Conservation (phyloP, 106 monocot species). For the Dioscorea alata region DNA sequence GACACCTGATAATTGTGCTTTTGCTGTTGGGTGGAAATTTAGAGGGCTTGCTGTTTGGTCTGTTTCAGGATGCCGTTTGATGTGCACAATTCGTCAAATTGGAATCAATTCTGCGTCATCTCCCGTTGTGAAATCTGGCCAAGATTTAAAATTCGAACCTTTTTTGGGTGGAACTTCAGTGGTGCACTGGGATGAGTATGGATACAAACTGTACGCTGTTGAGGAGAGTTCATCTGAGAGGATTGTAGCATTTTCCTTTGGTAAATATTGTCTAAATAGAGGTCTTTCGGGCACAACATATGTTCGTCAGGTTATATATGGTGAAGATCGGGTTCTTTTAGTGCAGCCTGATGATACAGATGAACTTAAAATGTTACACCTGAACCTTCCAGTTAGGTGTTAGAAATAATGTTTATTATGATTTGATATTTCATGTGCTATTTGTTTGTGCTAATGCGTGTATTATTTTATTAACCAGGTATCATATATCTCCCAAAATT, state of each 20-base stretch:
- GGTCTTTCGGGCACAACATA: constrained; percentile 91
- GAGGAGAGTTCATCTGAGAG: constrained; percentile 71
- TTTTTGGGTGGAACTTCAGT: constrained; percentile 75
- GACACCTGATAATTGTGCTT: constrained; percentile 95
- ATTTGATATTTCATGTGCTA: not conserved
- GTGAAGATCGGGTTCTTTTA: constrained; percentile 89
- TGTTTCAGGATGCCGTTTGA: constrained; percentile 92
- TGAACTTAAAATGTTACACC: constrained; percentile 88
- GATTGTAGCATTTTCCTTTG: constrained; percentile 91
- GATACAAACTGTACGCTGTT: constrained; percentile 88
- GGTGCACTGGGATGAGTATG: constrained; percentile 95
- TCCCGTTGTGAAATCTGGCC: constrained; percentile 63
- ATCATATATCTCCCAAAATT: constrained; percentile 96
- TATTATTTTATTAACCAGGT: constrained; percentile 42
- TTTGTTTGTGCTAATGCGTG: not conserved
- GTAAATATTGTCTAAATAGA: constrained; percentile 89
- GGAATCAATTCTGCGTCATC: constrained; percentile 76
- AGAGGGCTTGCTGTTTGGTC: constrained; percentile 99
- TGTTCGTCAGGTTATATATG: constrained; percentile 83
- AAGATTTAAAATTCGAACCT: constrained; percentile 78
- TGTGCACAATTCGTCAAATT: constrained; percentile 95
- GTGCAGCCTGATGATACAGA: constrained; percentile 87
- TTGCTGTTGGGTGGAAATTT: constrained; percentile 95
- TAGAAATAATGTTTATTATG: constrained; percentile 6
- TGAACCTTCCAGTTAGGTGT: constrained; percentile 90